phyloP scores from a whole-genome alignment of 1,139 yeast species.

The Candida anutae region DNA sequence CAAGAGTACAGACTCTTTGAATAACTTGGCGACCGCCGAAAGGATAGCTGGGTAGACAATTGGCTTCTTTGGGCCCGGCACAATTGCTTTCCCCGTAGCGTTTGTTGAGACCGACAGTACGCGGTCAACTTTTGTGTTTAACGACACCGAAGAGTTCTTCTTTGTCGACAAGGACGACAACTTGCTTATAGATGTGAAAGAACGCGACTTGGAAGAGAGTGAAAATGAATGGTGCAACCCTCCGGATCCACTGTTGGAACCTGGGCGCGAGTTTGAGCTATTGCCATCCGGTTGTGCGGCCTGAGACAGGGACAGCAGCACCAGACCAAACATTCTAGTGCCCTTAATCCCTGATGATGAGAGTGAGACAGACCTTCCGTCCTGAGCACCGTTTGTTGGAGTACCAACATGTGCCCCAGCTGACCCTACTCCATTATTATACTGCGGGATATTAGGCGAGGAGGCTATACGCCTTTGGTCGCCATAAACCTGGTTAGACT shows the following conservation, averaged over 20 bases:
- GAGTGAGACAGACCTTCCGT: constrained; percentile 11
- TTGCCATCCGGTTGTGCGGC: constrained; percentile 1
- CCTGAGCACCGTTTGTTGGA: constrained; percentile 2
- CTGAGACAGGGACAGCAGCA: constrained; percentile 4
- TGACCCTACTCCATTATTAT: constrained; percentile 1
- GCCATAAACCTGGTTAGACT: constrained; percentile 1
- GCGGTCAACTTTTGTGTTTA: constrained; percentile 21
- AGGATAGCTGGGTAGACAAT: constrained; percentile 82
- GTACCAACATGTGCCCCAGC: no score
- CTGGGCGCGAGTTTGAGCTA: constrained; percentile 5
- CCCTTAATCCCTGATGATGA: constrained; percentile 7
- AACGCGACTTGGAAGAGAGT: constrained; percentile 34
- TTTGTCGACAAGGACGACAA: constrained; percentile 34
- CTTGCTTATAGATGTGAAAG: constrained; percentile 37
- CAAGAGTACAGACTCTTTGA: constrained; percentile 61
- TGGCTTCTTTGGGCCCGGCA: constrained; percentile 38
- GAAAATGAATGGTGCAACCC: constrained; percentile 28
- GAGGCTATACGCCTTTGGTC: constrained; percentile 10
- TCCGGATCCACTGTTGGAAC: constrained; percentile 11
- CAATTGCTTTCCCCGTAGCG: not conserved
- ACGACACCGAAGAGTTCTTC: constrained; percentile 30
- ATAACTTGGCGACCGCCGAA: constrained; percentile 76
- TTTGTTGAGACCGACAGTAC: constrained; percentile 19
- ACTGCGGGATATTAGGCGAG: constrained; percentile 8
- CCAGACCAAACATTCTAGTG: constrained; percentile 1